These are phyloP conservation scores for Pancytospora epiphaga DNA, from an alignment of 371 early-diverging fungal species.

Conservation along the genomic window DNA sequence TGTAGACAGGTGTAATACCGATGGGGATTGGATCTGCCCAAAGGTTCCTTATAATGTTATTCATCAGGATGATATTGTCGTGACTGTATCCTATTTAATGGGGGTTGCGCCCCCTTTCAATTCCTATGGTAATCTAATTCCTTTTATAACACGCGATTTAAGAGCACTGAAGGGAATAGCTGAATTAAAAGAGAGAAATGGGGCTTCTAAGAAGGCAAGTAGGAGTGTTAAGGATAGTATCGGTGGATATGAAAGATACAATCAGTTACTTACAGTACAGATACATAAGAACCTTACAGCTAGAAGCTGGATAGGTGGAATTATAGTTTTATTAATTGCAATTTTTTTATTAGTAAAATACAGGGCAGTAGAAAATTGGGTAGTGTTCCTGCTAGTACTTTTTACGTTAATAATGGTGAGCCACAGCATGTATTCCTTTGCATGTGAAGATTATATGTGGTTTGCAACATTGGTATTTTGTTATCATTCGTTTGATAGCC, in stretches of 20 bases:
- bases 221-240: too few relatives aligned
- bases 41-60: conserved; percentile 9
- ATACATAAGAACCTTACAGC: conserved; percentile 10
- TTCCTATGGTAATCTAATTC: conserved; percentile 53
- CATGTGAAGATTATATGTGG: conserved; percentile 10
- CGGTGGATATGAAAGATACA: neutral
- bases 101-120: conserved; percentile 50
- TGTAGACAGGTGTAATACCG: neutral
- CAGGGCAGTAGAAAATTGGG: too few relatives aligned
- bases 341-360: too few relatives aligned
- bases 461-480: neutral
- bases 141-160: conserved; percentile 33
- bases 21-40: conserved; percentile 6
- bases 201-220: too few relatives aligned
- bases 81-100: conserved; percentile 55
- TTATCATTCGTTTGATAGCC: neutral
- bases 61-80: conserved; percentile 60
- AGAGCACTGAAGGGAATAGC: conserved; percentile 11
- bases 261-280: neutral
- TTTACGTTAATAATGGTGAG: conserved; percentile 19
- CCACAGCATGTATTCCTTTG: neutral
- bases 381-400: neutral
- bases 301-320: neutral
- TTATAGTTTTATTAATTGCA: neutral
- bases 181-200: conserved; percentile 17